Base-by-base conservation (phyloP, 257 asterid genomes). In the Scutellaria baicalensis region DNA sequence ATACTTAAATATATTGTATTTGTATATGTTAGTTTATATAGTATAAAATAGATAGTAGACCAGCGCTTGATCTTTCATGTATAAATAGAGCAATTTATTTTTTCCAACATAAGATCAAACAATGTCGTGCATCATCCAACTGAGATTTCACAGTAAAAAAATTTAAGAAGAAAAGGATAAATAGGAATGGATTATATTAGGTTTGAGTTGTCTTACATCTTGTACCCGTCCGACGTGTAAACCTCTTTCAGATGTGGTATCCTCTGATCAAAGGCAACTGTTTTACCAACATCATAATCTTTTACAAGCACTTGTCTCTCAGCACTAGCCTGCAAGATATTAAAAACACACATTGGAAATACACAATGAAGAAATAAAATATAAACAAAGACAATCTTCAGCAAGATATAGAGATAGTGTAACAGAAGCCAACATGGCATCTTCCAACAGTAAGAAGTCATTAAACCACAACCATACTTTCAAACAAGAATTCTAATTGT, bases 291-390 rank as follows among this genome's bases (percentile, higher is more conserved):
- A 72, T 79, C 88, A 77, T 89, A 91, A 81, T 93, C 89, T 74
- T 79, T 82, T 59, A 91, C 99, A 31, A 93, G 99, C 74, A 93
- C 99, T 89, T 79, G 96, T 80, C 96, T 89, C 85, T 91, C 97
- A 72, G 92, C 91, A 80, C 52, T 51, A 36, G 84, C 95, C 98
- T 93, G 77, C 69, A 69, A 59, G 70, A 73, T 17, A 69, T 52
- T 20, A 31, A 49, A 60, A 60, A 56, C 17, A 56, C 44, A n/a
- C 66, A 51, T 33, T 9, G 43, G 42, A 70, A 71, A 57, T 38
- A 47, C 67, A 57, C 42, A 56, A 52, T 21, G 36, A 73, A 67
- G 54, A 75, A 35, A 52, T n/a, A 17, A 2, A 78, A 54, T 21
- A 49, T 35, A 62, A 39, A 59, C 51, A 59, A 56, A 48, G 59